Evolutionary conservation across 2,329 filamentous ascomycete genomes (phyloP).

Genomic region (Colletotrichum sp.): DNA sequence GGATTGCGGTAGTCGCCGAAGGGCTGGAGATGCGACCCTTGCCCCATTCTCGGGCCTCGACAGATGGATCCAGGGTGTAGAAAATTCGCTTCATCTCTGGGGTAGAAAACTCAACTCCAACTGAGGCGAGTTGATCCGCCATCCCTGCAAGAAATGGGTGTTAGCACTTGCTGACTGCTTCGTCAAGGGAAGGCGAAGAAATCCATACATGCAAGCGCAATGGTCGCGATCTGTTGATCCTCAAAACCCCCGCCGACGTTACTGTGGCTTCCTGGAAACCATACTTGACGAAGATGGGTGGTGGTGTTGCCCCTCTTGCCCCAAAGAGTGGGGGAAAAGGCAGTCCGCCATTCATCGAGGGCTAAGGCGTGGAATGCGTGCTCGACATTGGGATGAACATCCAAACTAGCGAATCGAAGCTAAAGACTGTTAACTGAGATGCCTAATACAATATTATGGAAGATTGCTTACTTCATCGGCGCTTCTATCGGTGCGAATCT

Average conservation of each 20-base stretch:
- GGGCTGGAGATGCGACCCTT: conserved; percentile 25
- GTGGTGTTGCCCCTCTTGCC: conserved; percentile 17
- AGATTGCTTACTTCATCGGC: neutral
- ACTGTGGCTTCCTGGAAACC: conserved; percentile 66
- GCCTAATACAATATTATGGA: neutral
- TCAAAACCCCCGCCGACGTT: conserved; percentile 65
- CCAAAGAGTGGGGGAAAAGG: conserved; percentile 35
- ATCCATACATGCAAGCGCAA: conserved; percentile 24
- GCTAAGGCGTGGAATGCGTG: conserved; percentile 62
- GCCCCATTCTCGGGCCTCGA: conserved; percentile 19
- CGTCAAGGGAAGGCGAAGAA: neutral
- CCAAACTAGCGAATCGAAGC: conserved; percentile 22
- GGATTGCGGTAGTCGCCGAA: neutral
- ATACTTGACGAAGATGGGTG: conserved; percentile 31
- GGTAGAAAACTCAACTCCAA: conserved; percentile 27
- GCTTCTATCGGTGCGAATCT: neutral
- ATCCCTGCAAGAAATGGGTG: conserved; percentile 11
- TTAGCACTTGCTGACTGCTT: neutral
- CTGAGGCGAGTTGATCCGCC: conserved; percentile 26
- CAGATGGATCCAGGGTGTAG: conserved; percentile 15
- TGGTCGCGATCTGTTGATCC: conserved; percentile 27
- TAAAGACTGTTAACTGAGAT: neutral
- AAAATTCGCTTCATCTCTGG: conserved; percentile 24
- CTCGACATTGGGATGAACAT: conserved; percentile 39
- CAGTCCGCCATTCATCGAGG: conserved; percentile 52